phyloP scores from a whole-genome alignment of 306 rosid genomes.

The Prinsepia uniflora region DNA sequence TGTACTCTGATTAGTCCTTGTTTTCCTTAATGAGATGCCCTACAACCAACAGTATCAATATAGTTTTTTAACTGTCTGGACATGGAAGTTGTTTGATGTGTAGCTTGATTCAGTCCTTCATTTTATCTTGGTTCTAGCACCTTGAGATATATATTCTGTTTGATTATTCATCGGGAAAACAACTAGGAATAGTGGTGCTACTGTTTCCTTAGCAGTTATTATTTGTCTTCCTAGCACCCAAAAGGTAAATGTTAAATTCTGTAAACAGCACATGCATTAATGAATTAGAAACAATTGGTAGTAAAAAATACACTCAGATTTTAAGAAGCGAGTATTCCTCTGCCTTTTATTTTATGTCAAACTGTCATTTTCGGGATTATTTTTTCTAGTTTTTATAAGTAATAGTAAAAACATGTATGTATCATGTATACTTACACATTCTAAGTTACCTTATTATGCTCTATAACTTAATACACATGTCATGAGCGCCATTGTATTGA shows the following conservation, averaged over 20 bases:
- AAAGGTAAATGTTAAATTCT: not conserved
- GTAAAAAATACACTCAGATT: not conserved
- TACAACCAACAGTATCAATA: not conserved
- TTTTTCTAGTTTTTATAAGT: not conserved
- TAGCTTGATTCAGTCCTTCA: constrained; percentile 2
- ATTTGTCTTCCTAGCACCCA: not conserved
- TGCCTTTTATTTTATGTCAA: not conserved
- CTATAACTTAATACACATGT: not conserved
- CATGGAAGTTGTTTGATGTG: not conserved
- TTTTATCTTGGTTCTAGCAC: not conserved
- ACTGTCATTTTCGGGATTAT: not conserved
- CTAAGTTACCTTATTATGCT: not conserved
- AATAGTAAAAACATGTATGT: not conserved
- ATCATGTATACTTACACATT: not conserved
- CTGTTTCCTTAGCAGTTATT: not conserved
- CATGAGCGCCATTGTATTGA: constrained; percentile 8
- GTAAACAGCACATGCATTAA: not conserved
- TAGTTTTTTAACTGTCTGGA: not conserved
- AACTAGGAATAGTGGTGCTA: not conserved
- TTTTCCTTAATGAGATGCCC: constrained; percentile 8
- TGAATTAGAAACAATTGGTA: not conserved
- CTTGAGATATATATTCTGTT: not conserved
- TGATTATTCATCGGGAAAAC: not conserved
- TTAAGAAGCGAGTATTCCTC: not conserved
- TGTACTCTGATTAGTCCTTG: constrained; percentile 4